Percentiles rank a stretch among this genome's conserved stretches.
Conservation (phyloP, 768 basidiomycete species). For the Boletus edulis region DNA sequence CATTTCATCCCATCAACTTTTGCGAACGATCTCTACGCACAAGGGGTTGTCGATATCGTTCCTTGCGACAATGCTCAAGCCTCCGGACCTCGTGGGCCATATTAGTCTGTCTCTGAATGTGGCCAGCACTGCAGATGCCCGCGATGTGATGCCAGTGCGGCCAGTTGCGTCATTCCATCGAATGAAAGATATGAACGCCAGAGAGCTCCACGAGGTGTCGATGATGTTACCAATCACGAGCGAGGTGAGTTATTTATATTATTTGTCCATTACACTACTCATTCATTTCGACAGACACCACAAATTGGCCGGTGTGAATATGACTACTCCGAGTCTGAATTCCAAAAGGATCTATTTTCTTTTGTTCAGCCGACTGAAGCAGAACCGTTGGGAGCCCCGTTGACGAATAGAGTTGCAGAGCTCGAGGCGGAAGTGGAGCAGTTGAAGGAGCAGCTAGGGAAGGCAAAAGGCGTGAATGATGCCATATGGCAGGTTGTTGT, state of each 20-base stretch:
- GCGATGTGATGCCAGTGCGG: constrained; percentile 63
- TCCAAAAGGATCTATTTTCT: constrained; percentile 63
- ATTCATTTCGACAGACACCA: constrained; percentile 14
- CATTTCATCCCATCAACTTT: constrained; percentile 84
- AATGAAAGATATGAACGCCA: constrained; percentile 61
- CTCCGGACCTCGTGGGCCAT: constrained; percentile 84
- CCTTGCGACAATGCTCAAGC: constrained; percentile 78
- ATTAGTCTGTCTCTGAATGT: constrained; percentile 51
- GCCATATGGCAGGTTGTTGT: constrained; percentile 90
- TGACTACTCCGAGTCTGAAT: constrained; percentile 50
- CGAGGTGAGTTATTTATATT: constrained; percentile 32
- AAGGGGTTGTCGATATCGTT: constrained; percentile 69
- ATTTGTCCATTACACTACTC: not conserved
- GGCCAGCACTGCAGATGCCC: constrained; percentile 36
- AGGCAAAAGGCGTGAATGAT: constrained; percentile 91
- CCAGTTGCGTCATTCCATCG: constrained; percentile 71
- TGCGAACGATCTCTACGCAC: constrained; percentile 76
- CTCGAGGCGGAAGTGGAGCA: constrained; percentile 70
- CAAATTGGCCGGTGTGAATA: constrained; percentile 20
- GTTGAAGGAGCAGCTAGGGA: constrained; percentile 68
- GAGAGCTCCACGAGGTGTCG: constrained; percentile 70
- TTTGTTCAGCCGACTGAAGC: constrained; percentile 51
- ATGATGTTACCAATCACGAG: constrained; percentile 53
- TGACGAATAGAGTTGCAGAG: constrained; percentile 58
- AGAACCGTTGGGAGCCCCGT: constrained; percentile 32